Percentiles rank a stretch among this genome's conserved stretches.
Evolutionary conservation across 768 basidiomycete species (phyloP).

Genomic region (Podaxis sp.): DNA sequence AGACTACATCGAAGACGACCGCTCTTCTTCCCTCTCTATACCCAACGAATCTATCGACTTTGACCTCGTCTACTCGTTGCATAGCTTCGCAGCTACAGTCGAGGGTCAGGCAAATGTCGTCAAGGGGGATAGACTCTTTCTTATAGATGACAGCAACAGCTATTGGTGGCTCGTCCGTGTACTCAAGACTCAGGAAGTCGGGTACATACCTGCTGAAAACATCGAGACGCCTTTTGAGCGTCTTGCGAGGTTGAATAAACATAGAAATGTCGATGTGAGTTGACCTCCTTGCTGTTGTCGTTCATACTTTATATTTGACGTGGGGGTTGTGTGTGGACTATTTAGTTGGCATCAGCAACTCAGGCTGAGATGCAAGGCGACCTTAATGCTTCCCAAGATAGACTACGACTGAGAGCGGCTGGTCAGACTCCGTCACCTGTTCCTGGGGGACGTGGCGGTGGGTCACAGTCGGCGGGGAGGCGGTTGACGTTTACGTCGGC

Average conservation of each 20-base stretch:
- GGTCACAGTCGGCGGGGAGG: constrained; percentile 33
- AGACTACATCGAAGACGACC: constrained; percentile 71
- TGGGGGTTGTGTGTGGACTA: not conserved
- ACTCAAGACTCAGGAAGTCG: constrained; percentile 97
- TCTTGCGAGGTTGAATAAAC: constrained; percentile 93
- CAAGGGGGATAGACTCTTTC: constrained; percentile 93
- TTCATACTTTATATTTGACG: constrained; percentile 10
- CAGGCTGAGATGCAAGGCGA: constrained; percentile 66
- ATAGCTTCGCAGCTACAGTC: constrained; percentile 96
- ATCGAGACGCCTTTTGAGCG: constrained; percentile 99
- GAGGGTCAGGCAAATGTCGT: constrained; percentile 99
- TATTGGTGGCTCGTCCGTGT: constrained; percentile 99
- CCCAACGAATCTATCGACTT: constrained; percentile 94
- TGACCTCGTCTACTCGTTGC: constrained; percentile 89
- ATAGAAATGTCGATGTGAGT: constrained; percentile 93
- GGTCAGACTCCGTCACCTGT: constrained; percentile 54
- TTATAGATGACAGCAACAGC: constrained; percentile 98
- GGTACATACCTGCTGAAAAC: constrained; percentile 98
- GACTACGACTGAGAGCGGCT: constrained; percentile 44
- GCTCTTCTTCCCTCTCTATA: constrained; percentile 80
- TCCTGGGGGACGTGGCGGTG: constrained; percentile 32
- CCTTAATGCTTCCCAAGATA: constrained; percentile 49
- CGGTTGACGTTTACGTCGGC: constrained; percentile 74
- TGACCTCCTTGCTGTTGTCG: constrained; percentile 5
- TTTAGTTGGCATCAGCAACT: constrained; percentile 72